Base-by-base conservation (phyloP, 139 green algal species). In the Coccomyxa sp. region DNA sequence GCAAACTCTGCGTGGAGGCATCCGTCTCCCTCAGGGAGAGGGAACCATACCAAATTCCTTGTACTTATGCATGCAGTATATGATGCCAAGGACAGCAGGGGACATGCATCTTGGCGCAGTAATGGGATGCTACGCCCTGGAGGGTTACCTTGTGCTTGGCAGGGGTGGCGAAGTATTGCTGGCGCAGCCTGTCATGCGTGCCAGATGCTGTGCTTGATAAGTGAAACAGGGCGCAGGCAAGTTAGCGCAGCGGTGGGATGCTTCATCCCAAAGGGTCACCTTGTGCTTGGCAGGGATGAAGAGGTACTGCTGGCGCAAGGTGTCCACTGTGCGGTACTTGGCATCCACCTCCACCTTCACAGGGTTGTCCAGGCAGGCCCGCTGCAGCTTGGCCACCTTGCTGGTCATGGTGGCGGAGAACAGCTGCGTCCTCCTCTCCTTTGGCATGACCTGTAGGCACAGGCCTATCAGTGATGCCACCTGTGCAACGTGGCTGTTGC, bases 211-310 rank as follows among this genome's bases (percentile, higher is more conserved):
- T 73, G 68, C 14, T n/a, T 39, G 54, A 27, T 27, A 22, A 33
- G 54, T 68, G 54, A 27, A 22, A 35, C 68, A 73, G 31, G 68
- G n/a, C 18, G 68, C 31, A 24, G 33, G 40, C 5, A 44, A 14
- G 10, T 9, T 36, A n/a, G 2, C n/a, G 18, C 33, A 37, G 14
- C 50, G 22, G 50, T 18, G 50, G 50, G 5, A 31, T 64, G 50
- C 50, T 22, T 31, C 5, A 22, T 64, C 18, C 50, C 50, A 64
- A n/a, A n/a, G 55, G 6, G 24, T 0, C n/a, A 79, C 81, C 91
- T 99, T 99, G 91, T 97, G 90, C 89, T 99, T 99, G 37, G 96
- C 96, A 54, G 96, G 96, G 6, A 98, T 79, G 85, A 99, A 99
- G 38, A 98, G 74, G 90, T 98, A 99, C 88, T 99, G 91, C 89